phyloP scores from a whole-genome alignment of 1,284 basidiomycete species.

The Sporisorium sorghi region DNA sequence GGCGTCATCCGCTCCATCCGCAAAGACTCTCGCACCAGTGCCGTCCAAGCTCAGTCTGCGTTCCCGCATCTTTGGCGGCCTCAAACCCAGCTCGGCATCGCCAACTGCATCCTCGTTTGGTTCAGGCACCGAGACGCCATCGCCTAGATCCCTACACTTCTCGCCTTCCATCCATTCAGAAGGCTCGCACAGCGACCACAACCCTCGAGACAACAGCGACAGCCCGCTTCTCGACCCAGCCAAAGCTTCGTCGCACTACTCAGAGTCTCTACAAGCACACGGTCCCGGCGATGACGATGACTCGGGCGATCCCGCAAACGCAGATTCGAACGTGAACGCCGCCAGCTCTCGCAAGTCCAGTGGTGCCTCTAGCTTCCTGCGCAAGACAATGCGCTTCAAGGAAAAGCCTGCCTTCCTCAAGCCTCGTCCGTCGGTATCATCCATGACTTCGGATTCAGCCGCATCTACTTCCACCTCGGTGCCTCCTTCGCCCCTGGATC shows the following conservation, averaged over 20 bases:
- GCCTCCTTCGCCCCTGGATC: conserved; percentile 32
- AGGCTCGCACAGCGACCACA: conserved; percentile 29
- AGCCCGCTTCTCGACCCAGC: conserved; percentile 6
- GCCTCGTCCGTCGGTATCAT: conserved; percentile 27
- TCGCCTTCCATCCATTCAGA: conserved; percentile 32
- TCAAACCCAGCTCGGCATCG: conserved; percentile 25
- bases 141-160: conserved; percentile 29
- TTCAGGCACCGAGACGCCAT: conserved; percentile 27
- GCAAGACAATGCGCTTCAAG: conserved; percentile 49
- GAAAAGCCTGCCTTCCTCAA: conserved; percentile 40
- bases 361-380: conserved; percentile 31
- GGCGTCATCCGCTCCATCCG: not conserved
- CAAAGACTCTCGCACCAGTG: conserved; percentile 4
- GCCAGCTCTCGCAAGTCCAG: conserved; percentile 24
- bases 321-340: conserved; percentile 4
- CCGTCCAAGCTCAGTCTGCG: conserved; percentile 41
- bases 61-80: conserved; percentile 40
- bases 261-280: conserved; percentile 11
- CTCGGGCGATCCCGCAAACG: not conserved
- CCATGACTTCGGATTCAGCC: conserved; percentile 23
- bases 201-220: conserved; percentile 6
- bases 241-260: conserved; percentile 9
- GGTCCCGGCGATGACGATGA: conserved; percentile 19
- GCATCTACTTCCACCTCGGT: conserved; percentile 28
- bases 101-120: conserved; percentile 20